Percentiles rank a stretch among this genome's conserved stretches.
Evolutionary conservation across 495 filamentous ascomycete species (phyloP).

Genomic region (Pyrenula massariospora): DNA sequence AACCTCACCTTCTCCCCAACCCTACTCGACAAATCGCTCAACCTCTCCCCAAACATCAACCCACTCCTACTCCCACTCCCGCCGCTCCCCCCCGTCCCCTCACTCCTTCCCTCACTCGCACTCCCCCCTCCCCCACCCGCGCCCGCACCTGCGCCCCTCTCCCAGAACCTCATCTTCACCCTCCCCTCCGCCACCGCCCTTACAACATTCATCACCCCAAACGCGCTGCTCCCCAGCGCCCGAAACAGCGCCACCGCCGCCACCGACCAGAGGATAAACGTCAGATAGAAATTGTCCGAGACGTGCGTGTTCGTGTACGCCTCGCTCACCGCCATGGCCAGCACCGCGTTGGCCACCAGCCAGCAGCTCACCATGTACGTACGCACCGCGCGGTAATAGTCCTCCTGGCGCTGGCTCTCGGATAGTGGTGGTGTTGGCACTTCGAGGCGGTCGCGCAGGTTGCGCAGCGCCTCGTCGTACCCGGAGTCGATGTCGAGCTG

Average conservation of each 20-base stretch:
- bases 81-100: slow-evolving; percentile 1
- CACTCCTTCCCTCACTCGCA: slow-evolving; percentile 2
- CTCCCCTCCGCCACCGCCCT: slow-evolving; percentile 73
- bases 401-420: slow-evolving; percentile 83
- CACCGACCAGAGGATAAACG: slow-evolving; percentile 87
- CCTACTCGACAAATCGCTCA: slow-evolving; percentile 11
- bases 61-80: neutral
- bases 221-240: slow-evolving; percentile 68
- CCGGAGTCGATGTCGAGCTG: slow-evolving; percentile 97
- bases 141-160: slow-evolving; percentile 20
- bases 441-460: slow-evolving; percentile 85
- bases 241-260: slow-evolving; percentile 76
- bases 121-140: slow-evolving; percentile 16
- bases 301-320: slow-evolving; percentile 60
- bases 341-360: slow-evolving; percentile 84
- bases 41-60: slow-evolving; percentile 7
- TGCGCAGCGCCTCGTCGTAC: slow-evolving; percentile 94
- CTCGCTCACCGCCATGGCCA: slow-evolving; percentile 91
- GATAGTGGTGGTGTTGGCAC: slow-evolving; percentile 48
- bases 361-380: slow-evolving; percentile 98
- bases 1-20: slow-evolving; percentile 14
- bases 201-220: slow-evolving; percentile 68
- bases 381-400: slow-evolving; percentile 95
- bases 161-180: slow-evolving; percentile 44
- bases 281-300: slow-evolving; percentile 77